Percentiles rank a stretch among this genome's conserved stretches.
phyloP scores from a whole-genome alignment of 495 filamentous ascomycete genomes.

The Zalerion maritima region DNA sequence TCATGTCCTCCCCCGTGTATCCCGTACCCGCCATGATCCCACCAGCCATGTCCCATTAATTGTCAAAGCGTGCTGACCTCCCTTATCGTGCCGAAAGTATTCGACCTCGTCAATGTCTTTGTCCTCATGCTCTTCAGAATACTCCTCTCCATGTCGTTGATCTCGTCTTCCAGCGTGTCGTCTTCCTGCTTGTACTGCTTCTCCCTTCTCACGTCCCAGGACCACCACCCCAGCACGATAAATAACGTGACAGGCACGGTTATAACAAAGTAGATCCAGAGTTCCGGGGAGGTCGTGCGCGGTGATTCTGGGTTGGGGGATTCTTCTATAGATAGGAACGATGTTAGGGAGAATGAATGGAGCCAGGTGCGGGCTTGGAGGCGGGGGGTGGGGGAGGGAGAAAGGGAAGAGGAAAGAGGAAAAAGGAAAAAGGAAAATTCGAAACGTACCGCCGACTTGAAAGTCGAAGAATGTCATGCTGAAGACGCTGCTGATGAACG shows the following conservation, averaged over 20 bases:
- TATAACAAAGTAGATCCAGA: conserved; percentile 42
- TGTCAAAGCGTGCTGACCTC: too few relatives aligned
- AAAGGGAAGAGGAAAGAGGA: neutral
- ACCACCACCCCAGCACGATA: conserved; percentile 31
- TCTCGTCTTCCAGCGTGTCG: conserved; percentile 31
- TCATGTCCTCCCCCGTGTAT: too few relatives aligned
- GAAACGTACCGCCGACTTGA: conserved; percentile 17
- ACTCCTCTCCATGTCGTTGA: conserved; percentile 37
- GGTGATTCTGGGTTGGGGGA: too few relatives aligned
- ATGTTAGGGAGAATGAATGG: too few relatives aligned
- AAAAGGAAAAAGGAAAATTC: neutral
- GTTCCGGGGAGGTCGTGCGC: conserved; percentile 23
- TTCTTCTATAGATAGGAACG: too few relatives aligned
- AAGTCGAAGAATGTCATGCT: conserved; percentile 45
- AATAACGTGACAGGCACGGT: conserved; percentile 33
- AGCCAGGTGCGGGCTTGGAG: too few relatives aligned
- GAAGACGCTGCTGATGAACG: conserved; percentile 38
- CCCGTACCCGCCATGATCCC: too few relatives aligned
- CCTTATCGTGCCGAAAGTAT: conserved; percentile 26
- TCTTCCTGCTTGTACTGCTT: conserved; percentile 29
- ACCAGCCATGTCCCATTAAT: too few relatives aligned
- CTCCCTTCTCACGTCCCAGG: conserved; percentile 32
- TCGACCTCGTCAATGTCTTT: conserved; percentile 35
- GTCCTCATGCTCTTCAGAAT: conserved; percentile 38
- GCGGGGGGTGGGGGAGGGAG: too few relatives aligned